Evolutionary conservation across 306 rosid genomes (phyloP).

Genomic region (Arachis hypogaea): DNA sequence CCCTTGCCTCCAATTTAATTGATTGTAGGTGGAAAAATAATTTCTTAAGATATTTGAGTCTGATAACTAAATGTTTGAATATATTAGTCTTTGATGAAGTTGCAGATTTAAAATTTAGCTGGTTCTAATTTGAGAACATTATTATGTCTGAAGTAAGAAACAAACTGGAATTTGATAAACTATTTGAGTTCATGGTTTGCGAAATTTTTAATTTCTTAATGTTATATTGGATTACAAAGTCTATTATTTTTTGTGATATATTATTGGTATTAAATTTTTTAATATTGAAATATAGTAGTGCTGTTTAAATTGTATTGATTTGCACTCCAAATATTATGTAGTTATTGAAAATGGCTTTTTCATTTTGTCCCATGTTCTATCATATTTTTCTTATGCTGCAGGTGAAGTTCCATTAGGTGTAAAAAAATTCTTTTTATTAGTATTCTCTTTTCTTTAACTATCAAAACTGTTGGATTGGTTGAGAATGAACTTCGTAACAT

Average conservation of each 20-base stretch:
- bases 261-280: background rate
- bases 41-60: background rate
- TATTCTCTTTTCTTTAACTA: too few relatives aligned
- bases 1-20: background rate
- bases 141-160: conserved; percentile 47
- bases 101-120: conserved; percentile 11
- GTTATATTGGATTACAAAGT: conserved; percentile 13
- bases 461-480: too few relatives aligned
- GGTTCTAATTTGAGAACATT: conserved; percentile 39
- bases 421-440: too few relatives aligned
- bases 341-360: conserved; percentile 59
- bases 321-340: conserved; percentile 49
- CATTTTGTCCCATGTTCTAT: too few relatives aligned
- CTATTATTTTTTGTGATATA: background rate
- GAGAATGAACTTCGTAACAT: too few relatives aligned
- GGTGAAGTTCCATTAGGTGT: too few relatives aligned
- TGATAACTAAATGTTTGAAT: background rate
- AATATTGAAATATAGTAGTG: conserved; percentile 17
- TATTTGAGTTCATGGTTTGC: conserved; percentile 27
- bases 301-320: conserved; percentile 28
- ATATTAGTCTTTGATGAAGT: too few relatives aligned
- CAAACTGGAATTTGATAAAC: conserved; percentile 54
- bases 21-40: background rate
- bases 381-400: too few relatives aligned
- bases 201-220: background rate